Conservation (phyloP, 2,329 filamentous ascomycete species). For the Tolypocladium pustulatum region DNA sequence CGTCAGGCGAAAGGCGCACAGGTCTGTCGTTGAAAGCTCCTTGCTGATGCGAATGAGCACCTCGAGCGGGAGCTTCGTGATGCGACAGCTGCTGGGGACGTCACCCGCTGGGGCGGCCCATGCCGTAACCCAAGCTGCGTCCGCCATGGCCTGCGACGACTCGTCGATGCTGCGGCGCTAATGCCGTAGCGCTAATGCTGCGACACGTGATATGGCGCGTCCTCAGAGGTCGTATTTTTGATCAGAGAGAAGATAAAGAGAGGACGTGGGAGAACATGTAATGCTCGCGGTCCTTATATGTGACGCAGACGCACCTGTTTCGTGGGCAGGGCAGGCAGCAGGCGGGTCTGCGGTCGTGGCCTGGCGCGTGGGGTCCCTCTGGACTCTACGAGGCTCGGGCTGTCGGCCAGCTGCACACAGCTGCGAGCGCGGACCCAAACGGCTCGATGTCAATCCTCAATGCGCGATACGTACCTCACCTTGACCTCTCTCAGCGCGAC, state of each 20-base stretch:
- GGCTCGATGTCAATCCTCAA: neutral
- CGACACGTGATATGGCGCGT: no score
- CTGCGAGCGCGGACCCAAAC: neutral
- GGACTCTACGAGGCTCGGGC: no score
- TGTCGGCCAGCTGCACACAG: no score
- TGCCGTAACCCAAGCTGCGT: neutral
- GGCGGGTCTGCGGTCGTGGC: neutral
- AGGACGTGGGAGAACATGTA: neutral
- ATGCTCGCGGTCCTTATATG: no score
- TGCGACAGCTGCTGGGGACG: constrained; percentile 6
- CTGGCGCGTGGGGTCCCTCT: neutral
- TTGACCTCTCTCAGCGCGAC: neutral
- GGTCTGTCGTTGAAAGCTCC: constrained; percentile 43
- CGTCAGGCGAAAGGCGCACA: constrained; percentile 41
- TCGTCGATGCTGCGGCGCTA: neutral
- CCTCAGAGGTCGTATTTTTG: neutral
- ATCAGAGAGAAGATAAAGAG: neutral
- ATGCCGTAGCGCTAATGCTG: neutral
- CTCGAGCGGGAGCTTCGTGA: constrained; percentile 42
- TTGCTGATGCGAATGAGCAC: constrained; percentile 44
- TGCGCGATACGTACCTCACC: neutral
- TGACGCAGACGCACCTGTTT: no score
- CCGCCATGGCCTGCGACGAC: neutral
- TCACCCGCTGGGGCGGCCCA: neutral
- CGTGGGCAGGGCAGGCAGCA: neutral